These are phyloP conservation scores for Athelia sp. DNA, from an alignment of 1,284 basidiomycete species.

Conservation along the genomic window DNA sequence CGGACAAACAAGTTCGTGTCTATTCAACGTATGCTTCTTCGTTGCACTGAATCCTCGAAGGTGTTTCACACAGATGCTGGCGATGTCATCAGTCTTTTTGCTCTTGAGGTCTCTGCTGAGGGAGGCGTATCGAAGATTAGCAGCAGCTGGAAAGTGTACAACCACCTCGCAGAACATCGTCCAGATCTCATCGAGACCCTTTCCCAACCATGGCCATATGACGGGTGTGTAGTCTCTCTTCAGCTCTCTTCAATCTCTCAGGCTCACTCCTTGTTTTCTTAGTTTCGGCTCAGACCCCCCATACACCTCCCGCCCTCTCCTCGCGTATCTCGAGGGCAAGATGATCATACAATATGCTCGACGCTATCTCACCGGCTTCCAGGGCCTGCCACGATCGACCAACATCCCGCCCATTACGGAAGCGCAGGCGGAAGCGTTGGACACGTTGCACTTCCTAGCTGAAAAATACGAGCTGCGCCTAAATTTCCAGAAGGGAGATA, in stretches of 20 bases:
- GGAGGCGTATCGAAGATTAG: slow-evolving; percentile 40
- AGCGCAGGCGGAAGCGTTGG: slow-evolving; percentile 44
- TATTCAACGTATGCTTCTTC: too few species aligned
- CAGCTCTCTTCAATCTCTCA: not conserved
- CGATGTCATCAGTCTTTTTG: slow-evolving; percentile 37
- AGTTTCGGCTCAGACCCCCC: slow-evolving; percentile 35
- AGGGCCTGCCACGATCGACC: slow-evolving; percentile 22
- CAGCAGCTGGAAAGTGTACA: slow-evolving; percentile 37
- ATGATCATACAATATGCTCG: slow-evolving; percentile 43
- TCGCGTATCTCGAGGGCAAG: slow-evolving; percentile 34
- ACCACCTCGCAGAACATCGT: slow-evolving; percentile 37
- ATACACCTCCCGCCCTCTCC: slow-evolving; percentile 32
- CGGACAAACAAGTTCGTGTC: slow-evolving; percentile 29
- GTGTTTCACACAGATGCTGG: slow-evolving; percentile 44
- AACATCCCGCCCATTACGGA: slow-evolving; percentile 42
- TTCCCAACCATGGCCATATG: slow-evolving; percentile 36
- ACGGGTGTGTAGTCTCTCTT: slow-evolving; percentile 24
- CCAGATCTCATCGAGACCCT: slow-evolving; percentile 38
- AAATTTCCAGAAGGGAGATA: slow-evolving; percentile 45
- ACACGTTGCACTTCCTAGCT: slow-evolving; percentile 39
- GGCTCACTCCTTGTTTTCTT: not conserved
- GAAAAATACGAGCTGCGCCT: slow-evolving; percentile 39
- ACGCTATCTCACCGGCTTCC: slow-evolving; percentile 38
- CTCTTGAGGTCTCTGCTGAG: slow-evolving; percentile 33
- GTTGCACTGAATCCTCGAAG: too few species aligned